Percentiles rank a stretch among this genome's conserved stretches.
phyloP scores from a whole-genome alignment of 306 rosid genomes.

The Cicer arietinum region DNA sequence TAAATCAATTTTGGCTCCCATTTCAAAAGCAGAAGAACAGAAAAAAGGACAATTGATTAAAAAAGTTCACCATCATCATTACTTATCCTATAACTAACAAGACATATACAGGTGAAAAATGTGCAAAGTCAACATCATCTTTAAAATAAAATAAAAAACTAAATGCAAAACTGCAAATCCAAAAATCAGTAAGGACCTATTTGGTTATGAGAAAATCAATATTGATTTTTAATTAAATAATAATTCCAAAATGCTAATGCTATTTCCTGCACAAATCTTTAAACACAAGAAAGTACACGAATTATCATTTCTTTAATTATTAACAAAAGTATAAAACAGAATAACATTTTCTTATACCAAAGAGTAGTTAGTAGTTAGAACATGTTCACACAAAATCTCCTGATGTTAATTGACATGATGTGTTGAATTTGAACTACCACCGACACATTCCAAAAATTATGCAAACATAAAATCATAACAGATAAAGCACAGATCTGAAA shows the following conservation, averaged over 20 bases:
- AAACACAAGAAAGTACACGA: neutral
- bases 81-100: slow-evolving; percentile 14
- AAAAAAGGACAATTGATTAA: neutral
- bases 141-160: neutral
- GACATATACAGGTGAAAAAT: slow-evolving; percentile 2
- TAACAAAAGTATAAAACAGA: neutral
- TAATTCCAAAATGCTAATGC: neutral
- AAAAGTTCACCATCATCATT: slow-evolving; percentile 23
- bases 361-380: neutral
- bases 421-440: slow-evolving; percentile 12
- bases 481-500: slow-evolving; percentile 43
- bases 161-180: neutral
- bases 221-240: neutral
- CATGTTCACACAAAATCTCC: neutral
- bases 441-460: slow-evolving; percentile 40
- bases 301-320: neutral
- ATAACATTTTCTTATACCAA: neutral
- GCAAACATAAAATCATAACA: slow-evolving; percentile 23
- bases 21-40: slow-evolving; percentile 28
- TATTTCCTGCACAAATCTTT: slow-evolving; percentile 2
- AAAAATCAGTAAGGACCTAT: neutral
- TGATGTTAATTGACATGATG: neutral
- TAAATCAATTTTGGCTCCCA: slow-evolving; percentile 12
- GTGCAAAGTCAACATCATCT: slow-evolving; percentile 8
- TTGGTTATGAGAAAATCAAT: neutral